A percentile compares a stretch with the other conserved stretches of the same genome.
Evolutionary conservation across 495 filamentous ascomycete genomes (phyloP).

Genomic region (Neurospora terricola): DNA sequence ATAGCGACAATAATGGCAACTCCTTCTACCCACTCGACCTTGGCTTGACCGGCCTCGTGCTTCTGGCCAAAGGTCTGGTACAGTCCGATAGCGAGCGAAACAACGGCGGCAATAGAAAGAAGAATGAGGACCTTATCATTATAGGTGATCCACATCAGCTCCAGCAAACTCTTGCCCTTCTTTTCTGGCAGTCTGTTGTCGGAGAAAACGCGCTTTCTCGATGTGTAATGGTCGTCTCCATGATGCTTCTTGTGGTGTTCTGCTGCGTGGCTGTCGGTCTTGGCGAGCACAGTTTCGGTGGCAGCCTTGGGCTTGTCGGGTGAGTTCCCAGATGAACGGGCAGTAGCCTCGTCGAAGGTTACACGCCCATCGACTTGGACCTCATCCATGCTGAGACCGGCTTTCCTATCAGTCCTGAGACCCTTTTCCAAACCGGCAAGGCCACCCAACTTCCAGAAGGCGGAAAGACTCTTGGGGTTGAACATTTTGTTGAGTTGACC

Average conservation of each 20-base stretch:
- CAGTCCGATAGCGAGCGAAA: slow-evolving; percentile 62
- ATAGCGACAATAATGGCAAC: slow-evolving; percentile 72
- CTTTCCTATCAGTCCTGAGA: slow-evolving; percentile 51
- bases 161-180: slow-evolving; percentile 61
- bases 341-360: slow-evolving; percentile 50
- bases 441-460: slow-evolving; percentile 60
- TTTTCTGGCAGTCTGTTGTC: slow-evolving; percentile 67
- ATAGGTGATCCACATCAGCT: slow-evolving; percentile 76
- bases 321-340: slow-evolving; percentile 16
- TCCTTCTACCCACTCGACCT: slow-evolving; percentile 71
- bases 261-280: slow-evolving; percentile 2
- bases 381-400: slow-evolving; percentile 61
- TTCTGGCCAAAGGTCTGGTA: slow-evolving; percentile 50
- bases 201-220: slow-evolving; percentile 58
- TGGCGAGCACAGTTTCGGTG: slow-evolving; percentile 3
- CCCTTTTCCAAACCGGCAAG: slow-evolving; percentile 57
- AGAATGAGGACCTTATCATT: slow-evolving; percentile 79
- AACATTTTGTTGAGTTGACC: slow-evolving; percentile 67
- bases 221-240: slow-evolving; percentile 37
- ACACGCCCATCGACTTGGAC: slow-evolving; percentile 44
- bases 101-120: slow-evolving; percentile 59
- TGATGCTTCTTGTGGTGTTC: slow-evolving; percentile 6
- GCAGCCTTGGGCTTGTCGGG: slow-evolving; percentile 15
- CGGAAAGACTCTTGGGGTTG: slow-evolving; percentile 64
- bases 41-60: slow-evolving; percentile 31